Evolutionary conservation across 192 early-diverging fungal genomes (phyloP).

Genomic region (Podochytrium sp.): DNA sequence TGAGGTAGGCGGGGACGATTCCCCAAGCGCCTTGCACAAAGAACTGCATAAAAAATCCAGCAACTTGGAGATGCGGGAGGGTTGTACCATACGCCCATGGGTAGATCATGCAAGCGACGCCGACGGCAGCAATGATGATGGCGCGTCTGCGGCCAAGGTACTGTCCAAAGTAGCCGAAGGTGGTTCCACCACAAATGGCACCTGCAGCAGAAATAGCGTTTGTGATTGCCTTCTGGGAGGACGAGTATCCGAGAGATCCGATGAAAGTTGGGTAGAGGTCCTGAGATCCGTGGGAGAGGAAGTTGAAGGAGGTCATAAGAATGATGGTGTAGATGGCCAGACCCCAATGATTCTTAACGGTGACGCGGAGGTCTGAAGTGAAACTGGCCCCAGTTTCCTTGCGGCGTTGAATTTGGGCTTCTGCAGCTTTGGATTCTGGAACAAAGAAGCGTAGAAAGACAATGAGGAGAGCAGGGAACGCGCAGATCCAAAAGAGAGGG

Average conservation of each 20-base stretch:
- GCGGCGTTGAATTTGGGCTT: slow-evolving; percentile 31
- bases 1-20: slow-evolving; percentile 71
- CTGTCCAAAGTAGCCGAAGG: slow-evolving; percentile 72
- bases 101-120: slow-evolving; percentile 68
- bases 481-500: slow-evolving; percentile 70
- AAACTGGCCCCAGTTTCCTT: slow-evolving; percentile 17
- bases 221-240: slow-evolving; percentile 58
- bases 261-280: slow-evolving; percentile 78
- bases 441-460: slow-evolving; percentile 64
- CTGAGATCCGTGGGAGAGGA: slow-evolving; percentile 69
- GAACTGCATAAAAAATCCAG: slow-evolving; percentile 59
- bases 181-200: slow-evolving; percentile 70
- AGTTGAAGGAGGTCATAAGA: slow-evolving; percentile 72
- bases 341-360: slow-evolving; percentile 55
- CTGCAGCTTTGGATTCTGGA: slow-evolving; percentile 63
- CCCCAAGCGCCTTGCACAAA: slow-evolving; percentile 66
- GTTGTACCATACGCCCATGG: slow-evolving; percentile 63
- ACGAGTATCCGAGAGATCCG: slow-evolving; percentile 54
- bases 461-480: slow-evolving; percentile 60
- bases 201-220: slow-evolving; percentile 66
- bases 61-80: slow-evolving; percentile 31
- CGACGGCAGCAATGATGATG: slow-evolving; percentile 54
- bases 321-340: slow-evolving; percentile 57
- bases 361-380: not conserved
- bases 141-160: slow-evolving; percentile 66